These are phyloP conservation scores for Tetrastigma voinierianum DNA, from an alignment of 164 flowering plant genomes.

Conservation along the genomic window DNA sequence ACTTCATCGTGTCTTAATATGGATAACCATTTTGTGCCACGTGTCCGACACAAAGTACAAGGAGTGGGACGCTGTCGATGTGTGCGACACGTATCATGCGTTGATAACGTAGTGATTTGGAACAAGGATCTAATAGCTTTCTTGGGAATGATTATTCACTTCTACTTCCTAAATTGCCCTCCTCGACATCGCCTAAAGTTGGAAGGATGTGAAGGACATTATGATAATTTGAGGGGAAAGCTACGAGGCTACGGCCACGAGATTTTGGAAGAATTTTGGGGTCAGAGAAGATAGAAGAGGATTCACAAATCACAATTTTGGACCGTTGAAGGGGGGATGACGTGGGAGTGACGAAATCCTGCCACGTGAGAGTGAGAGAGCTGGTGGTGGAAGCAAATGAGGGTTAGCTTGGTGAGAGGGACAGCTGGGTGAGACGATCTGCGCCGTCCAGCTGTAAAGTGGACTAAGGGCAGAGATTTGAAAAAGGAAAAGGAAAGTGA, in stretches of 20 bases:
- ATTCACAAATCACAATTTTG: background rate
- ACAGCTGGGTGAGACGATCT: conserved; percentile 10
- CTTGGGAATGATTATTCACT: too few relatives aligned
- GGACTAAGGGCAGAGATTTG: conserved; percentile 14
- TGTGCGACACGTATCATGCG: background rate
- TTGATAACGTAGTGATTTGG: background rate
- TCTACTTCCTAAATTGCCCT: background rate
- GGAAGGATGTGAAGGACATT: background rate
- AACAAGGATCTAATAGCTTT: background rate
- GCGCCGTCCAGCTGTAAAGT: conserved; percentile 13
- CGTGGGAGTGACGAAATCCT: conserved; percentile 3
- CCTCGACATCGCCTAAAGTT: too few relatives aligned
- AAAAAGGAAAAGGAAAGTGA: background rate
- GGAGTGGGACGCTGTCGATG: background rate
- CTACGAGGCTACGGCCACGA: background rate
- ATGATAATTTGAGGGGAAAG: background rate
- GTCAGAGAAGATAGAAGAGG: background rate
- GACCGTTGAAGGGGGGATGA: conserved; percentile 2
- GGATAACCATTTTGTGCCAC: background rate
- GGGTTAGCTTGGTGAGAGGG: conserved; percentile 12
- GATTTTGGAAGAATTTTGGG: background rate
- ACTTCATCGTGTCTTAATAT: too few relatives aligned
- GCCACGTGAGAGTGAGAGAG: conserved; percentile 24
- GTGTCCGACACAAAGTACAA: conserved; percentile 7
- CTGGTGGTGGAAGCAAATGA: background rate